Evolutionary conservation across 1,284 basidiomycete species (phyloP), one percentile per base, ranked within the genome.

Genomic region (Rhodotorula mucilaginosa): DNA sequence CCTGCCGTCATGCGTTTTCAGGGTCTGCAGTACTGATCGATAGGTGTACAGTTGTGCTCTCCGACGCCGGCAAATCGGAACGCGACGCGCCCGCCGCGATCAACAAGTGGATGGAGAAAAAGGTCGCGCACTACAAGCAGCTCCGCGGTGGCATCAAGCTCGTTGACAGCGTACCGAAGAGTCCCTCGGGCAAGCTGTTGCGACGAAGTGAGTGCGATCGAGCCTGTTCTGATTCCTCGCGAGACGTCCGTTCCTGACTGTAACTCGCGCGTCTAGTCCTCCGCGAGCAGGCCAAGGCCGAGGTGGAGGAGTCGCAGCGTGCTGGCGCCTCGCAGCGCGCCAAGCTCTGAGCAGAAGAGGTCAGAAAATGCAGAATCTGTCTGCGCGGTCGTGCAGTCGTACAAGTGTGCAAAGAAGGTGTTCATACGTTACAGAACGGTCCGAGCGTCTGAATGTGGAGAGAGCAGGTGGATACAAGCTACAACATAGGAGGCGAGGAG

Each of bases 41-140:
- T 5, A 19, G 34, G 18, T 5, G 13, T 18, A 44, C 64, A 46
- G 70, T 79, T 31, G 74, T 78, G 1, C 65, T 73, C 4, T 72
- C 68, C 5, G 75, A 74, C 8, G 71, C 75, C 29, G 67, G 67
- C 26, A 77, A 76, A 58, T 61, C 77, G 61, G 70, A 58, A 52
- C 56, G 65, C 26, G 77, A 81, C 61, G 74, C 77, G 54, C 34
- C 64, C 7, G 58, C 61, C 7, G 72, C 76, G 48, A 79, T 82
- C 51, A 65, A 79, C 59, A 70, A 72, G 5, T 82, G 79, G 79
- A 76, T 81, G 26, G 76, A 75, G 2, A 69, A 62, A 23, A 77
- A 78, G 60, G 79, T 82, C 10, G 80, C 81, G 12, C 78, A 78
- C 52, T 81, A 81, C 77, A 82, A 81, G 73, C 76, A 79, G 31